Percentiles rank a stretch among this genome's conserved stretches.
These are phyloP conservation scores for Gaultheria prostrata DNA, from an alignment of 148 eudicot species.

Conservation along the genomic window DNA sequence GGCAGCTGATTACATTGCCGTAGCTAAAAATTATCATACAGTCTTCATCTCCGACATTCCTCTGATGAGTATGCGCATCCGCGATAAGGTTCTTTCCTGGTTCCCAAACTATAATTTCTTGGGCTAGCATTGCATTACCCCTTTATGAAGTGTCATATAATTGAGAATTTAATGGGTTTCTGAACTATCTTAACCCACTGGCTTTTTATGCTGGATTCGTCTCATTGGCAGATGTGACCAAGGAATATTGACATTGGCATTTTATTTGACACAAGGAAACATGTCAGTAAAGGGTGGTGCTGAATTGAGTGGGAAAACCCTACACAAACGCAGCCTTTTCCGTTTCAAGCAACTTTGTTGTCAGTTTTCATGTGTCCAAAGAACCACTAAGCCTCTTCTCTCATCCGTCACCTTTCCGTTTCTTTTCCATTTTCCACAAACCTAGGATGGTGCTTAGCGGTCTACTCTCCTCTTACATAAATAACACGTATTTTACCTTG, in stretches of 20 bases:
- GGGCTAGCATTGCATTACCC: neutral
- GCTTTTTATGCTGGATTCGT: neutral
- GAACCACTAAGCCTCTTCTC: neutral
- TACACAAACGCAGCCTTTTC: neutral
- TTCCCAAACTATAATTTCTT: neutral
- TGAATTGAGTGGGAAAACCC: neutral
- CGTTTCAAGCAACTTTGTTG: neutral
- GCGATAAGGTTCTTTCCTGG: slow-evolving; percentile 69
- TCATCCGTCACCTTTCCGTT: too few species aligned
- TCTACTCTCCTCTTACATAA: neutral
- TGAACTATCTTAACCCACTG: neutral
- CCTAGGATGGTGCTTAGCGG: neutral
- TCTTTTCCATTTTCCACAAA: too few species aligned
- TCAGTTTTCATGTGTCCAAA: neutral
- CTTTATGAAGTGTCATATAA: neutral
- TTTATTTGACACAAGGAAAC: neutral
- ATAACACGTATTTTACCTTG: too few species aligned
- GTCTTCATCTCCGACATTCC: slow-evolving; percentile 83
- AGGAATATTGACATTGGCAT: neutral
- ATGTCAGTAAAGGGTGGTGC: neutral
- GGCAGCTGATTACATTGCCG: slow-evolving; percentile 92
- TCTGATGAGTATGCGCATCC: slow-evolving; percentile 88
- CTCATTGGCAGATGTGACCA: neutral
- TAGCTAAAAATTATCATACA: slow-evolving; percentile 85
- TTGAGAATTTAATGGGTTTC: neutral